Evolutionary conservation across 805 yeast genomes (phyloP), one percentile per base, ranked within the genome.

Genomic region (Candida tibetensis): DNA sequence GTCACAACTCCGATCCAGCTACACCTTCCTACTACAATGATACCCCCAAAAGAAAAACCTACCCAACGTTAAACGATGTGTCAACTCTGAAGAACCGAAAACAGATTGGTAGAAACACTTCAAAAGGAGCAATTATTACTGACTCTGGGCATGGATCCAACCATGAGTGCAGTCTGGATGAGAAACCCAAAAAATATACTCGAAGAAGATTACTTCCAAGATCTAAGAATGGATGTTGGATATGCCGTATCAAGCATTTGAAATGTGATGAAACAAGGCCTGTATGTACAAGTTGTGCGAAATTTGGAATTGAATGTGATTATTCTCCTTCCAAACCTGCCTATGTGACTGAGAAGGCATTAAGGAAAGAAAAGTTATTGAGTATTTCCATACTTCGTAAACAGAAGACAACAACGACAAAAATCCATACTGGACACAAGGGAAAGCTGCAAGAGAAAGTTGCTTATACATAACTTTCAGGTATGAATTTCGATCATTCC

Each of bases 151-250:
- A 7, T 21, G 25, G 10, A 21, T 21, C 7, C 25, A 10, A 10
- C 25, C 7, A 21, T 21, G 10, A 21, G 9, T 7, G 10, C 7
- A 21, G 25, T 10, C 7, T 21, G 25, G 33, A 37, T 18, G 38
- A 37, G 14, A 45, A 52, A 32, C 52, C 59, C 7, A 66, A 65
- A 40, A 66, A 65, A 44, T 53, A 65, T 39, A 68, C 69, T 12
- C 51, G 74, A 25, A 55, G 67, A 39, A 59, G 71, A 38, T 46
- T 64, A 17, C 53, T 66, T 40, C 72, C 71, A 2, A 50, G 74
- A 32, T 64, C 71, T 2, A 65, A 65, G 41, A 61, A 55, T 23
- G 74, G 74, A 5, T 69, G 74, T 42, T 69, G 74, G 74, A 65
- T 69, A 37, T 69, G 74, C 43, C 52, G 74, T 38, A 69, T 69